Evolutionary conservation across 2,329 filamentous ascomycete genomes (phyloP), one percentile per base, ranked within the genome.

Genomic region (Penicillium sp.): DNA sequence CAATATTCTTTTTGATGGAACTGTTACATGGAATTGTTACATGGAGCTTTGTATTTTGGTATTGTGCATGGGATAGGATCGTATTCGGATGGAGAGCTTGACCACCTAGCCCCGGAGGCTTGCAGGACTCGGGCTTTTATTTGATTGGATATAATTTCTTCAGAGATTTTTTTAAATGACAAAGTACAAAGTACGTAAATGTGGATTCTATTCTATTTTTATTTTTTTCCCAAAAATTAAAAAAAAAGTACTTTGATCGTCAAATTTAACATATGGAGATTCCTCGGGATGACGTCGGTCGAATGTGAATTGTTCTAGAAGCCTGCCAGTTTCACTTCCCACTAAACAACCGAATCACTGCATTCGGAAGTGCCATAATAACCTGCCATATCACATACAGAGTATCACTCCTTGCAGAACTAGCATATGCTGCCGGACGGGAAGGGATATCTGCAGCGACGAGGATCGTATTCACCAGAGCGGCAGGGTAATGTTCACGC

Each of bases 401-500:
- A 6, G 51, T 57, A 38, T 66, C 60, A 6, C 15, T 34, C 10
- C 39, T 54, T 3, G 56, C 40, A 2, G 51, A 39, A 33, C 40
- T 61, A 6, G 61, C 58, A 60, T 75, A 76, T 19, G 68, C 58
- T 33, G 62, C 38, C 1, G 50, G 21, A 7, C 72, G 63, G 7
- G 65, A 62, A 2, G 64, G 62, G 1, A 76, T 65, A 50, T 76
- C 74, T 7, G 74, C 73, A 58, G 72, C 65, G 16, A 58, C 58
- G 38, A 72, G 67, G 25, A 76, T 67, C 1, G 66, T 63, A 23
- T 76, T 70, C 6, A 72, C 68, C 5, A 76, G 53, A n/a, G 64
- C 49, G 0, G 53, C 48, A 2, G 66, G 59, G 31, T 65, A 69
- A 16, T 61, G 61, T 5, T 59, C 58, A 1, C 60, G 56, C 16